Evolutionary conservation across 2,329 filamentous ascomycete species (phyloP), one percentile per base, ranked within the genome.

Genomic region (Aspergillus sp.): DNA sequence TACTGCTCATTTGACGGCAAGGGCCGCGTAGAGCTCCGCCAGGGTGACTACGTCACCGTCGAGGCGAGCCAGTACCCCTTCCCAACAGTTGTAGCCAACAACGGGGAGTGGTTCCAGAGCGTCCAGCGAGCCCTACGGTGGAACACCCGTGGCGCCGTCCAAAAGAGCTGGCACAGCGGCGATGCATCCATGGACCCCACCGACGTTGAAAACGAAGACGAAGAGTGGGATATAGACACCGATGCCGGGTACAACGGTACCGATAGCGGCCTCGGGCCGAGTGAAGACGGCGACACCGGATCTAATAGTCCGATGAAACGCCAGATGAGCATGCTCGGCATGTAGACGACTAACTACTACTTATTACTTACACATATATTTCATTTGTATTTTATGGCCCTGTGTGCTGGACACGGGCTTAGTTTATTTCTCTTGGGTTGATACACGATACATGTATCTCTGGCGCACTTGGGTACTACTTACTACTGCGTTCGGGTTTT

Each of bases 1-100:
- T 97, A 97, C 80, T 97, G 93, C 72, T 91, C 92, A 41, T 99
- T 99, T 72, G 95, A 99, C 72, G 95, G 95, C 74, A 99, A 98
- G 75, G 93, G 92, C 56, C 91, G 95, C 51, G 86, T 99, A 44
- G 93, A 99, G 76, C 86, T 99, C 37, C 88, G 89, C 62, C 91
- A 93, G 69, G 95, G 95, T 54, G 95, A 99, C 76, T 90, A 93
- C 68, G 95, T 99, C 72, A 97, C 93, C 60, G 95, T 99, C 68
- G 91, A 93, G 41, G 95, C 95, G 3, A 96, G 90, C 31, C 92
- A 96, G 72, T 99, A 97, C 70, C 95, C 95, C 0, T 98, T 99
- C 79, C 95, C 95, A 3, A 98, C 95, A 1, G 93, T 99, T 44
- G 91, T 96, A 57, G 90, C 91, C 63, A 91, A 89, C 62, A 88